Evolutionary conservation across 257 asterid species (phyloP), one percentile per base, ranked within the genome.

Genomic region (Nyctanthes arbortristis): DNA sequence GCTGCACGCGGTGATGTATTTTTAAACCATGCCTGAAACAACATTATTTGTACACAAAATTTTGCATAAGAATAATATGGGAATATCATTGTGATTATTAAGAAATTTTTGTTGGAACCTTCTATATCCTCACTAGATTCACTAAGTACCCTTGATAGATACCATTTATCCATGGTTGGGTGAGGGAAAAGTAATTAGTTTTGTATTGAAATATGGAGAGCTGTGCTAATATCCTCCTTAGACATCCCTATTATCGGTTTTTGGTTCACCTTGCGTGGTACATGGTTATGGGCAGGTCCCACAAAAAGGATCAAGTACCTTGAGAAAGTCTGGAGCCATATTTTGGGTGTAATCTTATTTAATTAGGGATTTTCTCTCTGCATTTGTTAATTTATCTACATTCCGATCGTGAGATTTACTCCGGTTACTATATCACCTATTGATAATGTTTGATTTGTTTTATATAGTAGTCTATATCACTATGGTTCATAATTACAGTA

Each of bases 301-400:
- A 39, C 64, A 16, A 37, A 70, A n/a, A 28, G 32, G 61, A 59
- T 54, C 40, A 30, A 16, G 59, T 57, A 32, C 36, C 29, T 35
- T 62, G 61, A 13, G 52, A 61, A 20, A 49, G 39, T 63, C 16
- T 66, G 63, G 34, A 40, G 43, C 63, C 35, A 6, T 36, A 66
- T 57, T 45, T 55, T 29, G 58, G 63, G 66, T 67, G 60, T 49
- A 39, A 22, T 75, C 58, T 62, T 34, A 52, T 62, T 27, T 54
- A 59, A 54, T 52, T 47, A 27, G 68, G 54, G 13, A 34, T 68
- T 40, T 31, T 10, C 30, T 31, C 45, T 32, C n/a, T 52, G 22
- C 35, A 10, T n/a, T 32, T 52, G 49, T 18, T 43, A 27, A 52
- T 34, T 68, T 63, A 34, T 67, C 58, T 55, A 61, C 28, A 56